phyloP scores from a whole-genome alignment of 139 green algal genomes.

The Spirogloea muscicola region DNA sequence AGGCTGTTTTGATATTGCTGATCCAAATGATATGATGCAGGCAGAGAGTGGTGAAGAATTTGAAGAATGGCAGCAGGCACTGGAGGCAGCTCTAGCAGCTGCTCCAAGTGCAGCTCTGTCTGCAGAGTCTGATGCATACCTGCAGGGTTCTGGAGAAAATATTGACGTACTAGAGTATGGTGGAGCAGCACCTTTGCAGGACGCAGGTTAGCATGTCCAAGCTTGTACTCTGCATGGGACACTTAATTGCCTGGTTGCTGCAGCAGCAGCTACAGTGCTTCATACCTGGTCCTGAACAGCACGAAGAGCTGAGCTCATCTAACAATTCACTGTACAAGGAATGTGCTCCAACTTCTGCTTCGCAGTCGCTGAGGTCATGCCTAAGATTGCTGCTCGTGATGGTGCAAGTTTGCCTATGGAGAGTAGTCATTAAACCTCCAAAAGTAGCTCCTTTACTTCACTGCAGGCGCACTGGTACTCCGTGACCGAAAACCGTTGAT shows the following conservation, averaged over 20 bases:
- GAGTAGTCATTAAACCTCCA: too few species aligned
- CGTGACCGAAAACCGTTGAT: neutral
- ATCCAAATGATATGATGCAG: too few species aligned
- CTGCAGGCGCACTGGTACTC: neutral
- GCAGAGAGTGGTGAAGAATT: constrained; percentile 33
- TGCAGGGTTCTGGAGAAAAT: neutral
- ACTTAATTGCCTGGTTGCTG: constrained; percentile 10
- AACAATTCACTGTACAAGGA: neutral
- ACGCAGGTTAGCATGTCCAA: neutral
- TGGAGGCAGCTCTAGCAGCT: constrained; percentile 13
- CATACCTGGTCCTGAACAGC: too few species aligned
- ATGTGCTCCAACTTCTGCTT: too few species aligned
- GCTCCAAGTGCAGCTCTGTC: constrained; percentile 10
- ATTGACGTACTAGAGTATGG: neutral
- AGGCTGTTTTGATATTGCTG: too few species aligned
- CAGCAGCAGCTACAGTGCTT: neutral
- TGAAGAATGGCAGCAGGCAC: constrained; percentile 32
- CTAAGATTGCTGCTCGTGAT: too few species aligned
- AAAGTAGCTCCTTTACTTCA: too few species aligned
- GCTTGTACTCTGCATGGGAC: neutral
- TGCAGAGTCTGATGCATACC: neutral
- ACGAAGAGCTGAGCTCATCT: too few species aligned
- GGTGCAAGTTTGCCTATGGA: too few species aligned
- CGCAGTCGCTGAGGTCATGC: too few species aligned
- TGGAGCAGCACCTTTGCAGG: neutral